Evolutionary conservation across 2,329 filamentous ascomycete genomes (phyloP).

Genomic region (Akanthomyces lecanii): DNA sequence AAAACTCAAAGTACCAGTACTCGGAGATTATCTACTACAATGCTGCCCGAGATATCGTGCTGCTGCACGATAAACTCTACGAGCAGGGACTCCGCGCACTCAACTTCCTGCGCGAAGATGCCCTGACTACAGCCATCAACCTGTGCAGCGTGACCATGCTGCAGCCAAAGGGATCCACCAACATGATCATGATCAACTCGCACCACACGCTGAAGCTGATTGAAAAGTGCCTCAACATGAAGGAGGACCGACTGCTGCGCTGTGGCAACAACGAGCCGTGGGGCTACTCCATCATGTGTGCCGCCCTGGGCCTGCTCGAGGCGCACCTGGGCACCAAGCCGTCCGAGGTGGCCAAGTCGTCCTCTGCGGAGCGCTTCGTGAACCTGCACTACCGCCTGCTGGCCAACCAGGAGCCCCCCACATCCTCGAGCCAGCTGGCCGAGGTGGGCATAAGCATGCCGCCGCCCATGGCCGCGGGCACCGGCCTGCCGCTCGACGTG

Average conservation of each 20-base stretch:
- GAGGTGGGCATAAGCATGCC: slow-evolving; percentile 28
- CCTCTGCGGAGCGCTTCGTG: slow-evolving; percentile 56
- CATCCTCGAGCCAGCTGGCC: slow-evolving; percentile 24
- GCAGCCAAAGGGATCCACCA: slow-evolving; percentile 54
- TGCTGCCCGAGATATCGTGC: slow-evolving; percentile 56
- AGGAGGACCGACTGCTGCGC: slow-evolving; percentile 57
- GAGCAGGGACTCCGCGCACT: slow-evolving; percentile 55
- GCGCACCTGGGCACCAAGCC: slow-evolving; percentile 56
- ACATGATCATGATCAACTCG: slow-evolving; percentile 60
- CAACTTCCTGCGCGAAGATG: slow-evolving; percentile 58
- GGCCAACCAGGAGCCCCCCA: slow-evolving; percentile 46
- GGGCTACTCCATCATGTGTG: slow-evolving; percentile 61
- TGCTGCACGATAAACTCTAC: slow-evolving; percentile 58
- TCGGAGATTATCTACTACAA: slow-evolving; percentile 62
- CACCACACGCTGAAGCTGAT: slow-evolving; percentile 58
- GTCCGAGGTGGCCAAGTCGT: slow-evolving; percentile 53
- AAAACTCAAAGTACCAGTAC: slow-evolving; percentile 58
- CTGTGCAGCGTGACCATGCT: slow-evolving; percentile 58
- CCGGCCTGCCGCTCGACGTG: slow-evolving; percentile 31
- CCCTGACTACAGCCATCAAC: slow-evolving; percentile 56
- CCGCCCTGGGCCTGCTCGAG: slow-evolving; percentile 54
- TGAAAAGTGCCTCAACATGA: slow-evolving; percentile 57
- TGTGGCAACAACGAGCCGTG: slow-evolving; percentile 62
- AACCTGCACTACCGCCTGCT: slow-evolving; percentile 54
- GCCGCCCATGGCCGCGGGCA: slow-evolving; percentile 22